Conservation (phyloP, 352 stramenopile genomes). For the Globisporangium canariense region DNA sequence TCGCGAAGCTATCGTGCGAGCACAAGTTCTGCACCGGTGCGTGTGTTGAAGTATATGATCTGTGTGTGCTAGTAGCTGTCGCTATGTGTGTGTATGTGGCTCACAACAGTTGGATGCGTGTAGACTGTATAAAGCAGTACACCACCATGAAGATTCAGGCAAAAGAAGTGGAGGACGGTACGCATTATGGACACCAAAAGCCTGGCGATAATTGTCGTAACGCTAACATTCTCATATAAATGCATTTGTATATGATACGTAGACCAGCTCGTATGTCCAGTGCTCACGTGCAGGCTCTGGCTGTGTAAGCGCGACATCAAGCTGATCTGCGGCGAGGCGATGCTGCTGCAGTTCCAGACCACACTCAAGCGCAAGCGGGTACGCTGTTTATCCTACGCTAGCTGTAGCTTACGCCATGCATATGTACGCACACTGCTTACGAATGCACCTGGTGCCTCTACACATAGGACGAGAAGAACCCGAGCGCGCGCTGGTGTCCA, state of each 20-base stretch:
- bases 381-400: constrained; percentile 14
- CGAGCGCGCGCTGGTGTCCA: constrained; percentile 68
- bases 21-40: constrained; percentile 59
- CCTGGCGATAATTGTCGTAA: neutral
- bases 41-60: neutral
- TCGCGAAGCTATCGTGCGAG: constrained; percentile 46
- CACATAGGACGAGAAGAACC: constrained; percentile 67
- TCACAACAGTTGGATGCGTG: neutral
- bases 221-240: neutral
- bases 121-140: constrained; percentile 50
- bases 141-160: constrained; percentile 55
- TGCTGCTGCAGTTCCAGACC: constrained; percentile 25
- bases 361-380: constrained; percentile 57
- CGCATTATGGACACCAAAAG: neutral
- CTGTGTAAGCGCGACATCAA: constrained; percentile 38
- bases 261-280: constrained; percentile 70
- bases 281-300: constrained; percentile 41
- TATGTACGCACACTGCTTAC: neutral
- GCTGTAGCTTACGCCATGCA: neutral
- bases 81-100: neutral
- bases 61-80: neutral
- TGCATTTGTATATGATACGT: neutral
- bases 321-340: constrained; percentile 24
- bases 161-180: constrained; percentile 62
- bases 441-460: neutral